These are phyloP conservation scores for Fusarium albosuccineum DNA, from an alignment of 2,329 filamentous ascomycete genomes.

Conservation along the genomic window DNA sequence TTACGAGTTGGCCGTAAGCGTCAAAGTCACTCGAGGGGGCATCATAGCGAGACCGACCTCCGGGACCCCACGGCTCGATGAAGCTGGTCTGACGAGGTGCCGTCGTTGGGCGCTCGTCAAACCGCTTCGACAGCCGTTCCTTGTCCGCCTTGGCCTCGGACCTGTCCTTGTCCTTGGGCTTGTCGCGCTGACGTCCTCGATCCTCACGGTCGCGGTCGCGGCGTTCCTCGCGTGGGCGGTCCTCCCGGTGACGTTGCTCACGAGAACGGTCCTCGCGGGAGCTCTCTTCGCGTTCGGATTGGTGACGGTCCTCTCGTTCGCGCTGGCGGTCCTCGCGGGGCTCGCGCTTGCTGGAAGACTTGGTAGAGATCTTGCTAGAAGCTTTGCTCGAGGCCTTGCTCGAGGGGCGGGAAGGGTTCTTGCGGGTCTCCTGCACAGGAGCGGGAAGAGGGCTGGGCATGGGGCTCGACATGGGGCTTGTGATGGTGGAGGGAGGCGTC, in stretches of 20 bases:
- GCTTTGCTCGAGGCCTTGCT: constrained; percentile 50
- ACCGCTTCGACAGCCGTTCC: constrained; percentile 54
- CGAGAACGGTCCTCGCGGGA: constrained; percentile 38
- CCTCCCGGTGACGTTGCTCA: constrained; percentile 30
- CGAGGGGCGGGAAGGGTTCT: constrained; percentile 46
- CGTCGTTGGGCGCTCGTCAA: constrained; percentile 51
- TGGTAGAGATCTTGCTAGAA: constrained; percentile 41
- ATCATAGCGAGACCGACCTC: constrained; percentile 47
- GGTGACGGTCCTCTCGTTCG: constrained; percentile 42
- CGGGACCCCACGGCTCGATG: constrained; percentile 52
- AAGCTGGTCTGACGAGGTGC: constrained; percentile 50
- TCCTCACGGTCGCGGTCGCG: constrained; percentile 44
- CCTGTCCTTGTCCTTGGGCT: constrained; percentile 47
- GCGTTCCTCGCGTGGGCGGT: constrained; percentile 43
- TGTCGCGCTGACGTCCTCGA: constrained; percentile 42
- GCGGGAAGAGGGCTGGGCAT: constrained; percentile 42
- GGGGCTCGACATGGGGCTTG: constrained; percentile 44
- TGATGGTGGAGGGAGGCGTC: constrained; percentile 39
- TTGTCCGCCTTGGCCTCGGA: constrained; percentile 50
- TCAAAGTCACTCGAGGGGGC: constrained; percentile 43
- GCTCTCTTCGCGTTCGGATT: constrained; percentile 40
- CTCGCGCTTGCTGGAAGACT: constrained; percentile 46
- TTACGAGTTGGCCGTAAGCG: constrained; percentile 46
- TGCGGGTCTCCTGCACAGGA: constrained; percentile 45
- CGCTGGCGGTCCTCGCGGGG: constrained; percentile 45